phyloP scores from a whole-genome alignment of 2,329 filamentous ascomycete genomes.

The Colletotrichum sp. region DNA sequence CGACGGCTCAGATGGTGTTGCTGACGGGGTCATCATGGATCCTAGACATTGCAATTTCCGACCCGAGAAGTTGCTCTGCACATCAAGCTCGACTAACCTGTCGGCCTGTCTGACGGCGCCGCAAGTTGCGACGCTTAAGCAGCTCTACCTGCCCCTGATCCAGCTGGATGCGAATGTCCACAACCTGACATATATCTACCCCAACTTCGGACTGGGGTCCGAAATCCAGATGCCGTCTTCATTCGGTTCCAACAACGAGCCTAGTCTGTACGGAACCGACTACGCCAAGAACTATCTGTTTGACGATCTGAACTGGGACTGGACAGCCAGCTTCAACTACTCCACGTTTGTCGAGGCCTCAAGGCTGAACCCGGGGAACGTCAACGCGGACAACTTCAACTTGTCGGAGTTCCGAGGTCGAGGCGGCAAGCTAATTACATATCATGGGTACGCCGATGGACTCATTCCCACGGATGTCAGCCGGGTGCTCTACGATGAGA shows the following conservation, averaged over 20 bases:
- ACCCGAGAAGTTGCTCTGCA: constrained; percentile 41
- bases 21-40: constrained; percentile 50
- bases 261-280: constrained; percentile 25
- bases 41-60: constrained; percentile 46
- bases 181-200: constrained; percentile 36
- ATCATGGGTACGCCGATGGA: constrained; percentile 48
- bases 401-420: constrained; percentile 41
- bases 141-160: constrained; percentile 34
- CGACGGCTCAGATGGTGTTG: constrained; percentile 51
- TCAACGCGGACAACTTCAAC: constrained; percentile 44
- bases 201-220: constrained; percentile 52
- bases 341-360: constrained; percentile 26
- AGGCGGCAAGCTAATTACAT: constrained; percentile 50
- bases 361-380: constrained; percentile 38
- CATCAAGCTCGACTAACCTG: constrained; percentile 24
- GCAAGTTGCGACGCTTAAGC: constrained; percentile 40
- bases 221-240: constrained; percentile 33
- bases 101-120: constrained; percentile 44
- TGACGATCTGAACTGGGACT: constrained; percentile 41
- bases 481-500: constrained; percentile 54
- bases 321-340: constrained; percentile 36
- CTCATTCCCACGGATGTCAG: constrained; percentile 48
- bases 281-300: constrained; percentile 45
- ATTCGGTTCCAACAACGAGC: constrained; percentile 23
- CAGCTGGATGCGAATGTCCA: constrained; percentile 24